phyloP scores from a whole-genome alignment of 2,329 filamentous ascomycete species.

The Claviceps africana region DNA sequence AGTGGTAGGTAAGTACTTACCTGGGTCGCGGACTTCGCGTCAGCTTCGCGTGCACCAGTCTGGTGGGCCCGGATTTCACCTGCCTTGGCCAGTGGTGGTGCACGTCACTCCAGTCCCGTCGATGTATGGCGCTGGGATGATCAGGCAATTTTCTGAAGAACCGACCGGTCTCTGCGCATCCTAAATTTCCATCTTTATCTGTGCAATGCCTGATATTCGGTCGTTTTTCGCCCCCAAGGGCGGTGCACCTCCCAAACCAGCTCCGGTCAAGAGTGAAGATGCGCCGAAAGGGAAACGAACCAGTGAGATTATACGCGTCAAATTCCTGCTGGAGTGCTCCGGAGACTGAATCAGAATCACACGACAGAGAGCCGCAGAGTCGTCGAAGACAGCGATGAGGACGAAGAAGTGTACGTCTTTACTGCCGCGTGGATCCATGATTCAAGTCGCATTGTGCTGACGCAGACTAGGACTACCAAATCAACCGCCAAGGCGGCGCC shows the following conservation, averaged over 20 bases:
- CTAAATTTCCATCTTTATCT: neutral
- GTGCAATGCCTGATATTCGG: slow-evolving; percentile 73
- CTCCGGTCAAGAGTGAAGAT: slow-evolving; percentile 31
- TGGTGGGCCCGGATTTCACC: slow-evolving; percentile 5
- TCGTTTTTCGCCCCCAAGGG: slow-evolving; percentile 77
- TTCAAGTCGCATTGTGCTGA: neutral
- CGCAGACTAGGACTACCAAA: slow-evolving; percentile 33
- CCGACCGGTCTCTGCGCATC: slow-evolving; percentile 1
- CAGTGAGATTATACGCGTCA: slow-evolving; percentile 22
- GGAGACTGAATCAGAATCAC: slow-evolving; percentile 13
- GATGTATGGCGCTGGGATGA: neutral
- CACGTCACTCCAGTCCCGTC: slow-evolving; percentile 16
- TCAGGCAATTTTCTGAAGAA: slow-evolving; percentile 10
- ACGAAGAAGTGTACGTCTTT: slow-evolving; percentile 30
- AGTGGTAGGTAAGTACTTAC: no score
- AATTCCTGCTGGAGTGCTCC: neutral
- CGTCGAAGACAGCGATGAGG: slow-evolving; percentile 69
- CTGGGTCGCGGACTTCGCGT: slow-evolving; percentile 32
- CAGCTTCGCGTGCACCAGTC: slow-evolving; percentile 30
- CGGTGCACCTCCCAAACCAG: slow-evolving; percentile 35
- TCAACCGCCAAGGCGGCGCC: slow-evolving; percentile 31
- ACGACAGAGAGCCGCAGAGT: slow-evolving; percentile 47
- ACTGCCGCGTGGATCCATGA: neutral
- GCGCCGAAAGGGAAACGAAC: slow-evolving; percentile 29
- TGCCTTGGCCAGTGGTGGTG: slow-evolving; percentile 8